Conservation (phyloP, 2,329 filamentous ascomycete species). For the Fusarium redolens region DNA sequence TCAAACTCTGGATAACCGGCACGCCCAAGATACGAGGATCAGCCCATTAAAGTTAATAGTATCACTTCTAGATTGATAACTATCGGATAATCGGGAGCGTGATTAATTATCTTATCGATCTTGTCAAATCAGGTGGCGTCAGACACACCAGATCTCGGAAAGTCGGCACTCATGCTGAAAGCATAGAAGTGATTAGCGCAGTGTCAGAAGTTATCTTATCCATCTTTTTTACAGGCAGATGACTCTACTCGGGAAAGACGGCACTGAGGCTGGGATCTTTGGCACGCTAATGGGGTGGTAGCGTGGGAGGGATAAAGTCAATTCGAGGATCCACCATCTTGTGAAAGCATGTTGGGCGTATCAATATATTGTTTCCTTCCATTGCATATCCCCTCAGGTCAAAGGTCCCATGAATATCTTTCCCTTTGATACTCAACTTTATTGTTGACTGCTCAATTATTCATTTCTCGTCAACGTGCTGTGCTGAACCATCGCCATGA, state of each 20-base stretch:
- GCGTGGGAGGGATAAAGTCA: neutral
- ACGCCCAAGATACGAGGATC: neutral
- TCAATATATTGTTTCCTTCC: neutral
- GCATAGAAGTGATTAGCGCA: neutral
- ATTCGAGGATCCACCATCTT: neutral
- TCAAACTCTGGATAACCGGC: neutral
- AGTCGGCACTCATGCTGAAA: neutral
- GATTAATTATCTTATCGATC: conserved; percentile 3
- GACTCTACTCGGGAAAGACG: neutral
- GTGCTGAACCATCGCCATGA: neutral
- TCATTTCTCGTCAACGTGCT: neutral
- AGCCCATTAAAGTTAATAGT: neutral
- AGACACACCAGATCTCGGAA: neutral
- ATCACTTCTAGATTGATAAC: neutral
- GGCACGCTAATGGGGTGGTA: neutral
- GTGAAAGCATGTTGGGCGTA: neutral
- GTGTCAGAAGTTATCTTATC: neutral
- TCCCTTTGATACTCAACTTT: neutral
- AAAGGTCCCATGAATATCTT: too few species aligned
- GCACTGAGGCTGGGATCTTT: neutral
- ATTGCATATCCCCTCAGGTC: neutral
- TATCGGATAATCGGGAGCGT: neutral
- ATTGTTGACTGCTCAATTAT: too few species aligned
- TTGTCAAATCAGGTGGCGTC: conserved; percentile 1
- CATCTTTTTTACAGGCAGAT: neutral